Evolutionary conservation across 1,284 basidiomycete genomes (phyloP), one percentile per base, ranked within the genome.

Genomic region (Ceratobasidium sp.): DNA sequence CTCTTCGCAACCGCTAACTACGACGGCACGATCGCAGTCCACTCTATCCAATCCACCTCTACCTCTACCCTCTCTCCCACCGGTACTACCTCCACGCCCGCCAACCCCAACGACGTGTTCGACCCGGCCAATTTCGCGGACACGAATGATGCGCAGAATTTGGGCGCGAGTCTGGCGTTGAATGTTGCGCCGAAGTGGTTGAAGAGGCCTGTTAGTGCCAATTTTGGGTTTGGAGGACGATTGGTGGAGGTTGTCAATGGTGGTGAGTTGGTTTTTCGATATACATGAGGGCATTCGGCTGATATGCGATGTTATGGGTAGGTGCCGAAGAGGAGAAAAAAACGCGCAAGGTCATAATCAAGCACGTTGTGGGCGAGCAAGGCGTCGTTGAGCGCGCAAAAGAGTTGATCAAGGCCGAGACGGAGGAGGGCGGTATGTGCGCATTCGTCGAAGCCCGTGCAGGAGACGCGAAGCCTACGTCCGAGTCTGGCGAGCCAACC

Each of bases 101-200:
- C 92, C 24, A 90, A 96, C 77, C 87, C 97, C 36, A 95, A 95
- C 79, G 90, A 92, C 76, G 84, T 87, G 80, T 81, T 84, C 86
- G 60, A 72, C 24, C 67, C 56, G 17, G 67, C 56, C 9, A 72
- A 72, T 60, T 72, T 72, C 24, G 29, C 67, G 15, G 67, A 60
- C 41, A 72, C 56, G 27, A 47, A 22, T 27, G 56, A 60, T 29
- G 56, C 56, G 5, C 86, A 87, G 36, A 83, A 85, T 1, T 86
- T 82, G 8, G 84, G 86, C 67, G 85, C 85, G 15, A 89, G 90
- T n/a, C 86, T 95, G 59, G 95, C 93, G 1, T 89, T 97, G 76
- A 92, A 93, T 81, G 94, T 97, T 79, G 93, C 96, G 6, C 98
- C 98, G 8, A 98, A 96, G 81, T 99, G 98, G 98, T 89, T 99